Base-by-base conservation (phyloP, 176 grass and related monocot species). In the Eragrostis curvula region DNA sequence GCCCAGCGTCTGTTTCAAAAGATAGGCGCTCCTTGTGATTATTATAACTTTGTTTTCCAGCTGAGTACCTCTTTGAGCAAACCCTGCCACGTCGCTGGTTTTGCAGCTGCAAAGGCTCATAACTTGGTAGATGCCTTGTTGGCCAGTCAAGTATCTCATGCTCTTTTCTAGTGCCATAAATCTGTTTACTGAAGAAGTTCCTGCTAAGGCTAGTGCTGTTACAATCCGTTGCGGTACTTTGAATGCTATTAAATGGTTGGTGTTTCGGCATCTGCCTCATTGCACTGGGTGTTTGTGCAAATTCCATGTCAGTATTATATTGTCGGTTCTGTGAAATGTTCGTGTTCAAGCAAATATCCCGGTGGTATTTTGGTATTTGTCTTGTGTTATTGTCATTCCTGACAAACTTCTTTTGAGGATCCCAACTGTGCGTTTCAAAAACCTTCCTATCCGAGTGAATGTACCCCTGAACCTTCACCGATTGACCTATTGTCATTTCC, bases 261-360 rank as follows among this genome's bases (percentile, higher is more conserved):
- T 66, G 46, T 72, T 41, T 81, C 28, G 50, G 27, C 2, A 73
- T 57, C 50, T 66, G 48, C 42, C 66, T 56, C 70, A 25, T 18
- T 41, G 78, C 3, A 71, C 21, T 77, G 52, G 39, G 45, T 65
- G 71, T 28, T 77, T 0, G 56, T 75, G 40, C 23, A 71, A 60
- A 71, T 23, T 81, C 71, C 71, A 71, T 81, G 82, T 25, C 2
- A 16, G 56, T 71, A 64, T 25, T 71, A 65, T 74, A 59, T 30
- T 27, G 73, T 45, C 0, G 23, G 66, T 56, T 82, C 13, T 72
- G n/a, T 40, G 40, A 72, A 15, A 66, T 45, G 49, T 77, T 86
- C 25, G 60, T 90, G 60, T 66, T 90, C 15, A 24, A 86, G 50
- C 73, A 66, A 42, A 51, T 53, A 73, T 86, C 74, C 68, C 46